These are phyloP conservation scores for Arabis alpina DNA, from an alignment of 345 rosid genomes.

Conservation along the genomic window DNA sequence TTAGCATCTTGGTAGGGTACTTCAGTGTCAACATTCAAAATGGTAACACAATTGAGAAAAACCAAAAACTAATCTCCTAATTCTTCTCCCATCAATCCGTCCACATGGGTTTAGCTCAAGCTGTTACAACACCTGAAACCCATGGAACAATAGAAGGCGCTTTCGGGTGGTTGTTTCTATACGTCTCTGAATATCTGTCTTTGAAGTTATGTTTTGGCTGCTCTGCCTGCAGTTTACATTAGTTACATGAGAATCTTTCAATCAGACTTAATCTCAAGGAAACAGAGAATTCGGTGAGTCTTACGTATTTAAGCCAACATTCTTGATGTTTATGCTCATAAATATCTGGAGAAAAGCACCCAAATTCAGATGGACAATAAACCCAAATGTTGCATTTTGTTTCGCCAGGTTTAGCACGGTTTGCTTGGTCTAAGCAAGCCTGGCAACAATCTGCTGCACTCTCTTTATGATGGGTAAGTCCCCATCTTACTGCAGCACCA, in stretches of 20 bases:
- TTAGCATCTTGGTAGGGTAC: constrained; percentile 32
- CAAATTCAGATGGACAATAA: constrained; percentile 84
- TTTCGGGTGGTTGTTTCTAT: constrained; percentile 76
- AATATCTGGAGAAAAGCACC: constrained; percentile 90
- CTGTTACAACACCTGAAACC: constrained; percentile 78
- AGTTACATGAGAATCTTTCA: constrained; percentile 10
- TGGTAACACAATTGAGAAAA: constrained; percentile 1
- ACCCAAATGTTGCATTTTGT: constrained; percentile 96
- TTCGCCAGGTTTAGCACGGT: constrained; percentile 75
- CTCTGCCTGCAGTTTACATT: constrained; percentile 69
- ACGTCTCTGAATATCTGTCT: constrained; percentile 74
- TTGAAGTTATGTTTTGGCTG: constrained; percentile 74
- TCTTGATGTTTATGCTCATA: constrained; percentile 84
- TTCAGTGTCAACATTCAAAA: constrained; percentile 25
- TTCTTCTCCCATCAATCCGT: constrained; percentile 25
- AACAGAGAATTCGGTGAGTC: constrained; percentile 35
- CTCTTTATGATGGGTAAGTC: constrained; percentile 90
- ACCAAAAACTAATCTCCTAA: constrained; percentile 28
- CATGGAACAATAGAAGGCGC: constrained; percentile 90
- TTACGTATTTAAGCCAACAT: constrained; percentile 97
- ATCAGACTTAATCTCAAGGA: constrained; percentile 3
- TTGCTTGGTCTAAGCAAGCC: constrained; percentile 93
- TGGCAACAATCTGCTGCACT: constrained; percentile 99
- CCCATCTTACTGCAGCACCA: constrained; percentile 97
- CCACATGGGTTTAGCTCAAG: constrained; percentile 43